Evolutionary conservation across 2,329 filamentous ascomycete genomes (phyloP), one percentile per base, ranked within the genome.

Genomic region (Calonectria hawksworthii): DNA sequence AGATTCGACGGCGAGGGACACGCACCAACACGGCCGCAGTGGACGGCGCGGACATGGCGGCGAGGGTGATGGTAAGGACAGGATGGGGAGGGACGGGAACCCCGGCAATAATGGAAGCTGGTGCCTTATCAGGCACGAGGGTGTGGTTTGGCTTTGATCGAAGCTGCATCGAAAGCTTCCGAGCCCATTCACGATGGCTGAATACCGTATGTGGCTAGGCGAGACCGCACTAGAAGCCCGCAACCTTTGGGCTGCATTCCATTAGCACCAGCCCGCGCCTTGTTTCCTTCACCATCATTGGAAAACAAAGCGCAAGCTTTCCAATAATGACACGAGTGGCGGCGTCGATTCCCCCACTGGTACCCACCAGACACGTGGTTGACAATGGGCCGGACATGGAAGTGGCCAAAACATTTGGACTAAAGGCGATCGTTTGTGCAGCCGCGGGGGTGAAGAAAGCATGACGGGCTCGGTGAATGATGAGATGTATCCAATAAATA

Each of bases 81-180:
- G 36, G 18, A 36, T 28, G 36, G 56, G 16, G 13, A 63, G 14
- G 26, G 14, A 41, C n/a, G n/a, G 23, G n/a, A 28, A 9, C 7
- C 34, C 36, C 56, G 56, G 56, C 26, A 41, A 63, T 63, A 63
- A 63, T 63, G 34, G 36, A 63, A 41, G 34, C 38, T 41, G 56
- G 23, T 63, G 56, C 56, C 56, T 63, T 63, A 63, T 63, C 56
- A 63, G 56, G 56, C 56, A 63, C 36, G 34, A 41, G 56, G 56
- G 23, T 18, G 34, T 11, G 4, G 14, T 63, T 63, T 63, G 36
- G 23, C 56, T 63, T 63, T 63, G 34, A 18, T 41, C n/a, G 16
- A 26, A 21, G 23, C 26, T 18, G 34, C 56, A n/a, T 10, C 56
- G 26, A 63, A 63, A 63, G 56, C 56, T 30, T 63, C 34, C 28